phyloP scores from a whole-genome alignment of 2,329 filamentous ascomycete species.

The Pyrenochaeta sp. region DNA sequence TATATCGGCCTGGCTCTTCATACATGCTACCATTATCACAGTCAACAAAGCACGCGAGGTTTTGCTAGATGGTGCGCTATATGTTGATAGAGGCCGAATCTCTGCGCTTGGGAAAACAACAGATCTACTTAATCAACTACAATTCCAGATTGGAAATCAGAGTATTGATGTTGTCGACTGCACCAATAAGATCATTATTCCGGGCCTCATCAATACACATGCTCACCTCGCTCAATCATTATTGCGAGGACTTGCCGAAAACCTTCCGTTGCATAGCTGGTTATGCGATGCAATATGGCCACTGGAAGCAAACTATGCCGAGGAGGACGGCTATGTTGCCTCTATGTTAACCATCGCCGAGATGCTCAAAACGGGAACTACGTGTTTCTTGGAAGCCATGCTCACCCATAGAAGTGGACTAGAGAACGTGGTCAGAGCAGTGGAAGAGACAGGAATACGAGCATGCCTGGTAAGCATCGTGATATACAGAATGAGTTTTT shows the following conservation, averaged over 20 bases:
- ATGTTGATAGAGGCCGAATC: conserved; percentile 52
- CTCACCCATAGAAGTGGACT: conserved; percentile 42
- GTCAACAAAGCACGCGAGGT: conserved; percentile 56
- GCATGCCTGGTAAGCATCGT: conserved; percentile 27
- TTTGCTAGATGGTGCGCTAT: conserved; percentile 57
- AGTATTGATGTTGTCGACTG: conserved; percentile 32
- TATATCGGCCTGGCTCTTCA: conserved; percentile 47
- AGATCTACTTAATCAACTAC: conserved; percentile 26
- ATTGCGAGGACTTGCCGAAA: conserved; percentile 40
- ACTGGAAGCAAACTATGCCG: conserved; percentile 44
- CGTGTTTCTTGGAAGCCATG: conserved; percentile 49
- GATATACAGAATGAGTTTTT: neutral
- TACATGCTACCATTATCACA: conserved; percentile 61
- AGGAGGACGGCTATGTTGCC: conserved; percentile 44
- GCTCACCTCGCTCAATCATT: conserved; percentile 47
- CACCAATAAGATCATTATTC: conserved; percentile 42
- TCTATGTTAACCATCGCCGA: conserved; percentile 45
- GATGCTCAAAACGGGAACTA: conserved; percentile 50
- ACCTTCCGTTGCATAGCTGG: conserved; percentile 32
- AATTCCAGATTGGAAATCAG: neutral
- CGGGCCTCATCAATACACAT: conserved; percentile 48
- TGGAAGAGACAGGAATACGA: conserved; percentile 44
- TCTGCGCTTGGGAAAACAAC: conserved; percentile 53
- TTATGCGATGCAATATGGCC: conserved; percentile 48
- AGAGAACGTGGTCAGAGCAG: conserved; percentile 34